Evolutionary conservation across 2,329 filamentous ascomycete species (phyloP).

Genomic region (Alternaria sp.): DNA sequence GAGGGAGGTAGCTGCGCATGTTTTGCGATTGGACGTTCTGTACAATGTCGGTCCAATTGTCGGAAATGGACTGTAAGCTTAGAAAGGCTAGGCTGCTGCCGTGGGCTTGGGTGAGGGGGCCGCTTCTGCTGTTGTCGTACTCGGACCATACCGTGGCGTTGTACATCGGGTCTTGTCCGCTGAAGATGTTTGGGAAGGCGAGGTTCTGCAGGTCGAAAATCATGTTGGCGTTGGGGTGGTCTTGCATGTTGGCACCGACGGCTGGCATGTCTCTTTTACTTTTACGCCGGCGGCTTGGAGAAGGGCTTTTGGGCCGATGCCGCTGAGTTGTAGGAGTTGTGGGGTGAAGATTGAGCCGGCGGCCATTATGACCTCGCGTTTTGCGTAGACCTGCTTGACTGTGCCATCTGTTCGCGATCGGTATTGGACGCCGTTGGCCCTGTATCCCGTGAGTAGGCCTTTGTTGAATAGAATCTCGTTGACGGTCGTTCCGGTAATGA

Average conservation of each 20-base stretch:
- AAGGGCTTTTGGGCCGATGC: slow-evolving; percentile 39
- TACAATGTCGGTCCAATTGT: slow-evolving; percentile 29
- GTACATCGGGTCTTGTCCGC: slow-evolving; percentile 34
- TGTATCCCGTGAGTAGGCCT: slow-evolving; percentile 23
- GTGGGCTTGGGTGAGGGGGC: slow-evolving; percentile 39
- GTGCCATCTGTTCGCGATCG: slow-evolving; percentile 31
- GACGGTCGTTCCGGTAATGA: slow-evolving; percentile 34
- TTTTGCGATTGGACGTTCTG: slow-evolving; percentile 32
- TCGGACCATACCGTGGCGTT: slow-evolving; percentile 38
- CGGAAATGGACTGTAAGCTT: slow-evolving; percentile 27
- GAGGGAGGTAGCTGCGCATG: slow-evolving; percentile 27
- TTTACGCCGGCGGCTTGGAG: slow-evolving; percentile 35
- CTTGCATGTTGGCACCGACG: slow-evolving; percentile 48
- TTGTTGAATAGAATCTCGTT: slow-evolving; percentile 39
- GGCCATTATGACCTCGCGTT: slow-evolving; percentile 66
- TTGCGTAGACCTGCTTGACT: slow-evolving; percentile 33
- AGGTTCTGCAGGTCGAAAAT: slow-evolving; percentile 35
- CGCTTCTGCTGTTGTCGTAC: slow-evolving; percentile 39
- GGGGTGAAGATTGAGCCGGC: slow-evolving; percentile 66
- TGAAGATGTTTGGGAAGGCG: slow-evolving; percentile 31
- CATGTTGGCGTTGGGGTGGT: slow-evolving; percentile 39
- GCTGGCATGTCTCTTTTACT: slow-evolving; percentile 39
- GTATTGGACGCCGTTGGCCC: slow-evolving; percentile 34
- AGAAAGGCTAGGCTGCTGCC: slow-evolving; percentile 37
- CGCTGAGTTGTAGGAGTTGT: slow-evolving; percentile 56